Evolutionary conservation across 768 basidiomycete genomes (phyloP).

Genomic region (Russula olivacea): DNA sequence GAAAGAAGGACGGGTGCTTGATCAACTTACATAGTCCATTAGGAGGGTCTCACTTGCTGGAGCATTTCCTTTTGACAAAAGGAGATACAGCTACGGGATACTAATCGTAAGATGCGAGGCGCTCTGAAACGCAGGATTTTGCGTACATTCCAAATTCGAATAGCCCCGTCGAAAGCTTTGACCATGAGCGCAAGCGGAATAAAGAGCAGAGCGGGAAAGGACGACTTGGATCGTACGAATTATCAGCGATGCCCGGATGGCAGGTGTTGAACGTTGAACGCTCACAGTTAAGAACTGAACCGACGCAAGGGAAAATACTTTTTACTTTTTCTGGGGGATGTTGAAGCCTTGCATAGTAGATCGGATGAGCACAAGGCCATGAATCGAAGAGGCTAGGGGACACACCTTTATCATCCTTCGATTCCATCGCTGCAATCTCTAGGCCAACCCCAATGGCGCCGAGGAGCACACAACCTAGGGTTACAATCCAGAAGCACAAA

Average conservation of each 20-base stretch:
- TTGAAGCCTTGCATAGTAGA: conserved; percentile 40
- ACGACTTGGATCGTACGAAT: conserved; percentile 38
- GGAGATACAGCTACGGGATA: conserved; percentile 52
- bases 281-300: conserved; percentile 42
- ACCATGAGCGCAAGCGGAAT: conserved; percentile 47
- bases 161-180: conserved; percentile 47
- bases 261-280: conserved; percentile 21
- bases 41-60: conserved; percentile 56
- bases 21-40: conserved; percentile 52
- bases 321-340: conserved; percentile 46
- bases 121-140: neutral
- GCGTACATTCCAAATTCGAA: conserved; percentile 54
- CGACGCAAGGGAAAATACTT: conserved; percentile 45
- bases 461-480: neutral
- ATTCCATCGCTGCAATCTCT: conserved; percentile 13
- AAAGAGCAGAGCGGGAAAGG: conserved; percentile 50
- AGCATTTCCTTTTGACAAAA: conserved; percentile 47
- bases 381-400: neutral
- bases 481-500: conserved; percentile 12
- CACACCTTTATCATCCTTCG: conserved; percentile 9
- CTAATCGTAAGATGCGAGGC: conserved; percentile 10
- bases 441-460: conserved; percentile 6
- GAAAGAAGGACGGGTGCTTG: neutral
- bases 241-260: neutral
- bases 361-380: neutral